Evolutionary conservation across 345 rosid species (phyloP).

Genomic region (Sapria himalayana): DNA sequence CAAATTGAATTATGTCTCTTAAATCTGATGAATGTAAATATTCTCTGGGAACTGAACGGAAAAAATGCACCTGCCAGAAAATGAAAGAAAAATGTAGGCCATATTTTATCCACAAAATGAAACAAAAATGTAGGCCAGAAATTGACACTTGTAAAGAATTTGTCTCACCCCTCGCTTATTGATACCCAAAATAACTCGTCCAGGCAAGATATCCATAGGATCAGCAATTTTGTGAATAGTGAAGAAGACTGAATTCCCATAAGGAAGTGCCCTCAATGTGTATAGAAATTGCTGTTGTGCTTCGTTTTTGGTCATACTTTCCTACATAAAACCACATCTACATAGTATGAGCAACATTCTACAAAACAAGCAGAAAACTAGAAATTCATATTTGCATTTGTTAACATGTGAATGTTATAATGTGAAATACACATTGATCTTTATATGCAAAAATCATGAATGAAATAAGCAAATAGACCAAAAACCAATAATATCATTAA

Average conservation of each 20-base stretch:
- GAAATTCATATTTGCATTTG: too few species aligned
- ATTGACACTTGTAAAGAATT: too few species aligned
- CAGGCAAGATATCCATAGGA: conserved; percentile 94
- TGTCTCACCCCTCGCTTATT: conserved; percentile 91
- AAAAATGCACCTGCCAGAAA: conserved; percentile 59
- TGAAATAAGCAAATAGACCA: too few species aligned
- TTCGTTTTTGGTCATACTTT: conserved; percentile 81
- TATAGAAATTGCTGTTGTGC: conserved; percentile 86
- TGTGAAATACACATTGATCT: too few species aligned
- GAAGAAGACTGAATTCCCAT: conserved; percentile 88
- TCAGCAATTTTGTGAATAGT: conserved; percentile 90
- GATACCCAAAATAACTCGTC: conserved; percentile 78
- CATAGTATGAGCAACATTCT: too few species aligned
- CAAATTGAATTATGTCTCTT: conserved; percentile 98
- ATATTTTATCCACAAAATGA: too few species aligned
- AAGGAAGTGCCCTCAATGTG: conserved; percentile 61
- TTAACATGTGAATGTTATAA: too few species aligned
- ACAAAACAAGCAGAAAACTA: conserved; percentile 3
- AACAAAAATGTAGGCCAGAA: too few species aligned
- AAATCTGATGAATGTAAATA: conserved; percentile 88
- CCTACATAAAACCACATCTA: conserved; percentile 25
- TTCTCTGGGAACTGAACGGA: conserved; percentile 94
- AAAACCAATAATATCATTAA: too few species aligned
- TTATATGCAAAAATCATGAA: too few species aligned
- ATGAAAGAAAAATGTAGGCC: conserved; percentile 9